Evolutionary conservation across 1,139 yeast genomes (phyloP).

Genomic region (Hanseniaspora sp.): DNA sequence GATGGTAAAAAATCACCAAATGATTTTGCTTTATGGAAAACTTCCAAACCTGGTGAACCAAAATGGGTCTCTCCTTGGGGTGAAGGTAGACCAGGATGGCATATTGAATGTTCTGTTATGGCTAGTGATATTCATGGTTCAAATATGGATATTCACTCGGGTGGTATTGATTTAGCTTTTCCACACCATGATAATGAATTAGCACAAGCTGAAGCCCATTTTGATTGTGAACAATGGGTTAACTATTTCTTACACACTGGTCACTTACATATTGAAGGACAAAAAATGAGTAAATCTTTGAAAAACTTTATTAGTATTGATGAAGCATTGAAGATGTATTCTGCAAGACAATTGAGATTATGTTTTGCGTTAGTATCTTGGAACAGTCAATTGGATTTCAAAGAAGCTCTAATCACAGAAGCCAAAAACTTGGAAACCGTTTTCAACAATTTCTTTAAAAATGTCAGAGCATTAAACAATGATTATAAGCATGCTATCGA

Average conservation of each 20-base stretch:
- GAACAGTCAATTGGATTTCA: slow-evolving; percentile 88
- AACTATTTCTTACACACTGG: slow-evolving; percentile 95
- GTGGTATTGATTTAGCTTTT: slow-evolving; percentile 94
- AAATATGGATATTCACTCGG: slow-evolving; percentile 86
- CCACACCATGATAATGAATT: slow-evolving; percentile 99
- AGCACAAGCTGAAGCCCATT: slow-evolving; percentile 94
- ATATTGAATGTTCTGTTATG: slow-evolving; percentile 98
- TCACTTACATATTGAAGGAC: slow-evolving; percentile 95
- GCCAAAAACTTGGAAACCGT: slow-evolving; percentile 66
- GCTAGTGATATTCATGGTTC: slow-evolving; percentile 80
- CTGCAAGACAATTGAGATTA: slow-evolving; percentile 74
- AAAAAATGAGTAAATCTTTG: slow-evolving; percentile 90
- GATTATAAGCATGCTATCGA: slow-evolving; percentile 41
- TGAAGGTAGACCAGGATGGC: slow-evolving; percentile 98
- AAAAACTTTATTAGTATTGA: slow-evolving; percentile 91
- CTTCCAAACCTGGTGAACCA: slow-evolving; percentile 96
- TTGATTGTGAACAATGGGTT: slow-evolving; percentile 85
- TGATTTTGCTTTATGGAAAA: slow-evolving; percentile 95
- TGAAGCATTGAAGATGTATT: slow-evolving; percentile 63
- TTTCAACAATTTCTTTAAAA: slow-evolving; percentile 70
- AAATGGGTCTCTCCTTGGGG: slow-evolving; percentile 96
- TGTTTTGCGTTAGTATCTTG: slow-evolving; percentile 86
- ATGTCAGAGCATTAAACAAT: slow-evolving; percentile 60
- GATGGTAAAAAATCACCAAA: slow-evolving; percentile 59
- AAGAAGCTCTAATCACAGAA: slow-evolving; percentile 64